Conservation (phyloP, 129 eudicot genomes). For the Tanacetum coccineum region DNA sequence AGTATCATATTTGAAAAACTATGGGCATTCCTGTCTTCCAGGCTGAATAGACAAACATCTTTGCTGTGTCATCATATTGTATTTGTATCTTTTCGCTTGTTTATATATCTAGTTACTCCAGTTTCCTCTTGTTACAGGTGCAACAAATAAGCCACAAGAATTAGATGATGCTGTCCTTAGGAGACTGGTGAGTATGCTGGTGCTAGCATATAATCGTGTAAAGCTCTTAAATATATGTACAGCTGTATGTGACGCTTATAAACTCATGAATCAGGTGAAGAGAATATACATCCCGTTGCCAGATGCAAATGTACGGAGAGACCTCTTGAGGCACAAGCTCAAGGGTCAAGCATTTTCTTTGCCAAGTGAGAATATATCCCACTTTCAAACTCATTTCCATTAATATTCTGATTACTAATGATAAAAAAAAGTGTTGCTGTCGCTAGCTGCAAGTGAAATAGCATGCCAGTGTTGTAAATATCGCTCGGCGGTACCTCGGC, state of each 20-base stretch:
- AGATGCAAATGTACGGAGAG: conserved; percentile 66
- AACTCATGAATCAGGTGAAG: conserved; percentile 65
- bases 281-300: conserved; percentile 96
- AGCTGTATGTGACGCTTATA: conserved; percentile 6
- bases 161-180: conserved; percentile 98
- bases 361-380: conserved; percentile 52
- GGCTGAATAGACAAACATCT: too few species aligned
- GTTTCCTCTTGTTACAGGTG: conserved; percentile 58
- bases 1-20: not conserved
- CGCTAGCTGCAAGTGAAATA: conserved; percentile 8
- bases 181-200: conserved; percentile 70
- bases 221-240: not conserved
- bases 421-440: not conserved
- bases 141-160: conserved; percentile 98
- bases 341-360: conserved; percentile 90
- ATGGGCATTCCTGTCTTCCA: not conserved
- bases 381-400: not conserved
- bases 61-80: not conserved
- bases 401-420: not conserved
- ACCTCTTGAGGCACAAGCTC: conserved; percentile 78
- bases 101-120: not conserved
- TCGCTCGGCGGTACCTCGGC: too few species aligned
- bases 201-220: not conserved
- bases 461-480: too few species aligned
- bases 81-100: not conserved